Evolutionary conservation across 2,329 filamentous ascomycete genomes (phyloP), one percentile per base, ranked within the genome.

Genomic region (Fusarium falciforme): DNA sequence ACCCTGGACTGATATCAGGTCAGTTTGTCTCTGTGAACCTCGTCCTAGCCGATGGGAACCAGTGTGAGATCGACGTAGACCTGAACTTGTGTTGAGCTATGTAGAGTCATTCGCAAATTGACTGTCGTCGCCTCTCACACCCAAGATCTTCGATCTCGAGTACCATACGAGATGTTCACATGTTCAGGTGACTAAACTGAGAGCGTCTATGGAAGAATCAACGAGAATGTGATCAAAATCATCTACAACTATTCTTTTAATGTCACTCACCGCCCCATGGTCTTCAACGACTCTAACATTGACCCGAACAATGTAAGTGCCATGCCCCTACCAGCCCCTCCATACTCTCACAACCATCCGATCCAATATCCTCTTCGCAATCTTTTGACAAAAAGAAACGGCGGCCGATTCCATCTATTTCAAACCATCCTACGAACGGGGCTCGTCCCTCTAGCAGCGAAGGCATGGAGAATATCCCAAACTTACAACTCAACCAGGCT

Each of bases 1-100:
- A 82, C 33, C 80, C 90, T 67, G 89, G 89, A 1, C 83, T 91
- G 3, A 79, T 88, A 3, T 79, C 85, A 0, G 89, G 91, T 70
- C 85, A 90, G 60, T 84, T 90, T 38, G 67, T 88, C 8, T 87
- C 85, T 0, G 79, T 88, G 80, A 84, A 87, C 25, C 75, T 90
- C 1, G 87, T 90, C 0, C 82, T 89, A 1, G 86, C 87, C 6
- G 80, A 88, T 68, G 88, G 89, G 16, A 82, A 77, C 11, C 60
- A 84, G 55, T 67, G 78, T 8, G 84, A 81, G 0, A 79, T 87
- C 1, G 77, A 84, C 64, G 77, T 80, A 42, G 79, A 80, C 9
- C 84, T 85, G 0, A 88, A 90, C 38, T 84, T 91, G 3, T 91
- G 84, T 81, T 14, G 29, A 5, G 29, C 6, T 22, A 33, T 55